Evolutionary conservation across 1,284 basidiomycete species (phyloP), one percentile per base, ranked within the genome.

Genomic region (Ganoderma sinense): DNA sequence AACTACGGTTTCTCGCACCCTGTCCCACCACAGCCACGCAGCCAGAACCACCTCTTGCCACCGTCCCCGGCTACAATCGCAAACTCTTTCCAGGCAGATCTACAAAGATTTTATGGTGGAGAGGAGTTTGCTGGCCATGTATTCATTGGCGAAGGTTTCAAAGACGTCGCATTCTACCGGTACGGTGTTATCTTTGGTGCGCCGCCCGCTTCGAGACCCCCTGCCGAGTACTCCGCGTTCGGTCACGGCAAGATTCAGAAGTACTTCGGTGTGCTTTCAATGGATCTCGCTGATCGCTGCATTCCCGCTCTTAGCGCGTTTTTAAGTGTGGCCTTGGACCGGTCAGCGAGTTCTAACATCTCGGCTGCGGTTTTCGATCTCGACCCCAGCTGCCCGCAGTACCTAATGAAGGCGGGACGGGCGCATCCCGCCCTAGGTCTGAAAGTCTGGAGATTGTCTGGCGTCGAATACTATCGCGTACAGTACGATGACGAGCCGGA

Each of bases 261-360:
- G 43, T 43, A 66, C 41, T 51, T 66, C 40, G 65, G 65, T 43
- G 51, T 62, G 29, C 65, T 55, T 33, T 67, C 45, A 11, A 13
- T 55, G 48, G n/a, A 26, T 7, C 48, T 16, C 11, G 11, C 18
- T 18, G 16, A 8, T n/a, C 18, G 18, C 33, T 43, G 62, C 45
- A 41, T 67, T 59, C 48, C 55, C 13, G 39, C 41, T 23, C 41
- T 58, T 29, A 43, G 53, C 33, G 33, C 33, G 33, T n/a, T n/a
- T n/a, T n/a, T n/a, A n/a, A n/a, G n/a, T n/a, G n/a, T n/a, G n/a
- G n/a, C n/a, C n/a, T n/a, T n/a, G n/a, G n/a, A n/a, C n/a, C n/a
- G n/a, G n/a, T n/a, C n/a, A n/a, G n/a, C n/a, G n/a, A n/a, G n/a
- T n/a, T n/a, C n/a, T n/a, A n/a, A n/a, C n/a, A n/a, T n/a, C n/a